Evolutionary conservation across 2,329 filamentous ascomycete species (phyloP).

Genomic region (Penicillium sp.): DNA sequence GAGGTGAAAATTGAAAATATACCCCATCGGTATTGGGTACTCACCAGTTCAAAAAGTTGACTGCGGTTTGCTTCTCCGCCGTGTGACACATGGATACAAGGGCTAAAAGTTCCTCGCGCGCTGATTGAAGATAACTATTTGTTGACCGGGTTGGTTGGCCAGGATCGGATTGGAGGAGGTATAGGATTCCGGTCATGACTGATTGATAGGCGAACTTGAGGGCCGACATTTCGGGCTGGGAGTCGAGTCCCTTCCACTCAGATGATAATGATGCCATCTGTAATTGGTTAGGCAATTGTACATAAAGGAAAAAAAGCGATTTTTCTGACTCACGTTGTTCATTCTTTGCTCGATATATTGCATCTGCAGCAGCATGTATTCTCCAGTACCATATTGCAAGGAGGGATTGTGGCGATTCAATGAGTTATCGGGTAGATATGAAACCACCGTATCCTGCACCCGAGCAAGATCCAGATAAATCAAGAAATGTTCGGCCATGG

Average conservation of each 20-base stretch:
- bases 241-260: conserved; percentile 22
- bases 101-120: conserved; percentile 21
- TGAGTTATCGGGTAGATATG: conserved; percentile 9
- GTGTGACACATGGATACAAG: conserved; percentile 21
- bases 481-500: conserved; percentile 12
- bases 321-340: conserved; percentile 6
- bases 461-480: conserved; percentile 22
- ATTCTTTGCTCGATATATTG: conserved; percentile 14
- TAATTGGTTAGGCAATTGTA: not conserved
- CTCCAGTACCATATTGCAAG: not conserved
- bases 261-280: conserved; percentile 17
- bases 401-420: not conserved
- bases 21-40: not conserved
- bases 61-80: conserved; percentile 15
- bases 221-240: conserved; percentile 19
- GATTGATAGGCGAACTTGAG: conserved; percentile 25
- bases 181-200: conserved; percentile 21
- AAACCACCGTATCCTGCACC: conserved; percentile 20
- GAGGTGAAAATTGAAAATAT: not conserved
- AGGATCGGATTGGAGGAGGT: conserved; percentile 14
- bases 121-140: conserved; percentile 19
- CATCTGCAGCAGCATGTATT: conserved; percentile 14
- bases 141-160: conserved; percentile 1
- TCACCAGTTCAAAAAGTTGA: conserved; percentile 22
- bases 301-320: not conserved